Conservation (phyloP, 2,329 filamentous ascomycete genomes). For the Rutstroemia sydowiana region DNA sequence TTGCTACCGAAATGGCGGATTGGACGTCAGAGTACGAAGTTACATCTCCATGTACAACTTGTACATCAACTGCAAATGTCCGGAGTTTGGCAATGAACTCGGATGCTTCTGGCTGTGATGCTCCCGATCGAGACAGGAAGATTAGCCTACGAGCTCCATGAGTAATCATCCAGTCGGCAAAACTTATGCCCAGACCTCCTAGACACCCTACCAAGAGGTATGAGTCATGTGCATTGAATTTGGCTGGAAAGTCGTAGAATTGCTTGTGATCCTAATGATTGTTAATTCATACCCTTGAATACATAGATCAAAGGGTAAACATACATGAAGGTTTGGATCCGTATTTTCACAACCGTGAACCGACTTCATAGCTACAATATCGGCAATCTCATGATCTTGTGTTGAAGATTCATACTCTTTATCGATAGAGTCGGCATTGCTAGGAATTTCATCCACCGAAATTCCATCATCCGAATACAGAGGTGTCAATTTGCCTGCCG, state of each 20-base stretch:
- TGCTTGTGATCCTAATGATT: neutral
- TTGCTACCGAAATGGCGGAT: slow-evolving; percentile 13
- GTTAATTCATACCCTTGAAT: neutral
- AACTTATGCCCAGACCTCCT: slow-evolving; percentile 34
- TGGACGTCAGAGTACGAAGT: neutral
- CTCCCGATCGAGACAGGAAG: neutral
- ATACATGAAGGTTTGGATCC: too few relatives aligned
- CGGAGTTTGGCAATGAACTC: neutral
- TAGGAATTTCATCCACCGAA: neutral
- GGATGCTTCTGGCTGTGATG: slow-evolving; percentile 3
- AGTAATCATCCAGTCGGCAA: slow-evolving; percentile 32
- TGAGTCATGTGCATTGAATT: slow-evolving; percentile 5
- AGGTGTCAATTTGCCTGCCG: neutral
- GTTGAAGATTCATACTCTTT: too few relatives aligned
- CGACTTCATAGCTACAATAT: too few relatives aligned
- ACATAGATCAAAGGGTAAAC: too few relatives aligned
- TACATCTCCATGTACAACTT: slow-evolving; percentile 3
- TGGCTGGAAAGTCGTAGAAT: too few relatives aligned
- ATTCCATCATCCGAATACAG: neutral
- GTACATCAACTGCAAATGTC: neutral
- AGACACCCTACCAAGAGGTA: slow-evolving; percentile 37
- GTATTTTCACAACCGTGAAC: too few relatives aligned
- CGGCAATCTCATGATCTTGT: too few relatives aligned
- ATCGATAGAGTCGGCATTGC: too few relatives aligned
- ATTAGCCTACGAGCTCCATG: slow-evolving; percentile 9